Percentiles rank a stretch among this genome's conserved stretches.
Conservation (phyloP, 2,329 filamentous ascomycete genomes). For the Trichothecium sympodiale region DNA sequence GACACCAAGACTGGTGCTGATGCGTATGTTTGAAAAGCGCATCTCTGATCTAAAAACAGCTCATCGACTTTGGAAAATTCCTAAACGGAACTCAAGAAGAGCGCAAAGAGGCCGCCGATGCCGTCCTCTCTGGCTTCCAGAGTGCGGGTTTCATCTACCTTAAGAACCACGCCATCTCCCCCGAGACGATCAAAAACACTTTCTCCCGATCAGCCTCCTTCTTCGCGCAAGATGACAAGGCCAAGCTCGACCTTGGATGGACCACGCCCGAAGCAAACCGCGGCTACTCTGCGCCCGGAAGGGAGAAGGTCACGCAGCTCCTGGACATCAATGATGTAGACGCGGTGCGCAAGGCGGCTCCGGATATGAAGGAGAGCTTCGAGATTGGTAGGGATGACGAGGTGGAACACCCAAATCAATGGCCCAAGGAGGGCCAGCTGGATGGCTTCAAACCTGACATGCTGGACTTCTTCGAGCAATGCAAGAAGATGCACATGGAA, state of each 20-base stretch:
- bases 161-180: constrained; percentile 3
- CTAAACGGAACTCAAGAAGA: constrained; percentile 49
- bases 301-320: constrained; percentile 4
- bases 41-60: too few species aligned
- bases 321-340: constrained; percentile 34
- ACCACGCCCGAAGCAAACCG: constrained; percentile 4
- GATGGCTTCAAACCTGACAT: constrained; percentile 59
- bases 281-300: constrained; percentile 3
- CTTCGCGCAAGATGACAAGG: constrained; percentile 46
- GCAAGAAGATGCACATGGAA: constrained; percentile 62
- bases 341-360: constrained; percentile 43
- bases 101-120: constrained; percentile 27
- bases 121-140: constrained; percentile 5
- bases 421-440: constrained; percentile 46
- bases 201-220: constrained; percentile 57
- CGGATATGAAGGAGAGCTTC: constrained; percentile 54
- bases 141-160: constrained; percentile 6
- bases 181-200: neutral
- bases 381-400: constrained; percentile 54
- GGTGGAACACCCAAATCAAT: constrained; percentile 59
- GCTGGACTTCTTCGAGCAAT: constrained; percentile 62
- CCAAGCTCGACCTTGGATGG: constrained; percentile 2
- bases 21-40: too few species aligned
- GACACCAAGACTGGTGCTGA: too few species aligned
- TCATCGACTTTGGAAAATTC: constrained; percentile 67